Percentiles rank a stretch among this genome's conserved stretches.
phyloP scores from a whole-genome alignment of 2,329 filamentous ascomycete genomes.

The Beauveria pseudobassiana region DNA sequence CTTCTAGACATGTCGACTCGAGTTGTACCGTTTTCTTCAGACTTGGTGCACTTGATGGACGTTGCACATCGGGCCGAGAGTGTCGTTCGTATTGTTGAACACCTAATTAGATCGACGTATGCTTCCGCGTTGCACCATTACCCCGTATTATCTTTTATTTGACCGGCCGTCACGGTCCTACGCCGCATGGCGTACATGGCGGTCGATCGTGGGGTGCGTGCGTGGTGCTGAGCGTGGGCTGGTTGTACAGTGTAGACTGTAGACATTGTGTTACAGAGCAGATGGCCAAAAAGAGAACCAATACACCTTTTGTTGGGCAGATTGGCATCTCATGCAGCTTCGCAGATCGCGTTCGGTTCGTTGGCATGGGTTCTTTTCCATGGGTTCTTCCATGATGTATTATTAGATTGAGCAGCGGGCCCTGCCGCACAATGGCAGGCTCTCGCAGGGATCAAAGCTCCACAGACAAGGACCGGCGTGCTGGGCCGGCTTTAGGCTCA shows the following conservation, averaged over 20 bases:
- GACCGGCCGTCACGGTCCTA: neutral
- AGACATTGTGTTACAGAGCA: neutral
- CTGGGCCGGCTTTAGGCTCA: neutral
- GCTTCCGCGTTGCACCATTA: neutral
- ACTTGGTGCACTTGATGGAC: neutral
- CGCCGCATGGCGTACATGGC: neutral
- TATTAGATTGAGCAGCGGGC: constrained; percentile 6
- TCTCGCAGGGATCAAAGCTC: neutral
- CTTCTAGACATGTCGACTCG: neutral
- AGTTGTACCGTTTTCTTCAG: neutral
- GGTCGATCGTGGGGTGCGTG: neutral
- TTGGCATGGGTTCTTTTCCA: neutral
- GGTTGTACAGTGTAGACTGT: too few species aligned
- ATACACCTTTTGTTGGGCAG: neutral
- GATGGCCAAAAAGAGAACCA: neutral
- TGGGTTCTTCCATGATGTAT: neutral
- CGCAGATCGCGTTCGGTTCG: neutral
- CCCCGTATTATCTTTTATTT: neutral
- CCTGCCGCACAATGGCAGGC: neutral
- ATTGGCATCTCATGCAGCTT: neutral
- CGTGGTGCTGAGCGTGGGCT: neutral
- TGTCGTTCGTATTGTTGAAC: neutral
- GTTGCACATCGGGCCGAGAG: neutral
- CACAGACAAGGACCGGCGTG: neutral
- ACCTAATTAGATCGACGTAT: neutral